Evolutionary conservation across 1,139 yeast species (phyloP).

Genomic region (Scheffersomyces quercinus): DNA sequence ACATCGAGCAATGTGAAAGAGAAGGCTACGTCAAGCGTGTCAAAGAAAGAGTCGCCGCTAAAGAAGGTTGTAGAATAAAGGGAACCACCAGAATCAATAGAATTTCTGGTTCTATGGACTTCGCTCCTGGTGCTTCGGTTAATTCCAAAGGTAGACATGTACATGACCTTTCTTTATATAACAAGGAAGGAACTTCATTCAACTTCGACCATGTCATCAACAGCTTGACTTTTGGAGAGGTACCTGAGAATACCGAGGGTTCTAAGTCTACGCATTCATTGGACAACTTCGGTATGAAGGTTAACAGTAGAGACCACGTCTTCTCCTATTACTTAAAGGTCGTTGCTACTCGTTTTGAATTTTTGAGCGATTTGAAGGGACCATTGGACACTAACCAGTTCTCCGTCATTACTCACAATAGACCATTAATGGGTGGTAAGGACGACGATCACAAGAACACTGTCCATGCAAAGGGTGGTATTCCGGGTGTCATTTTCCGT

Average conservation of each 20-base stretch:
- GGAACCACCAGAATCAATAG: constrained; percentile 82
- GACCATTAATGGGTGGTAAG: constrained; percentile 82
- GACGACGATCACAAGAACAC: constrained; percentile 92
- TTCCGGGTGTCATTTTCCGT: constrained; percentile 84
- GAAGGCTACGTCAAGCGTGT: constrained; percentile 78
- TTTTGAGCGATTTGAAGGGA: constrained; percentile 44
- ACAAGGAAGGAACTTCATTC: constrained; percentile 52
- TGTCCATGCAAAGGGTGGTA: constrained; percentile 80
- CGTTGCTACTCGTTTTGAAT: constrained; percentile 85
- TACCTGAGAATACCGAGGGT: constrained; percentile 25
- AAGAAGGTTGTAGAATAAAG: constrained; percentile 84
- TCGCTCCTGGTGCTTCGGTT: constrained; percentile 86
- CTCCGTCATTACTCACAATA: constrained; percentile 85
- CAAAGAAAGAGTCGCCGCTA: constrained; percentile 49
- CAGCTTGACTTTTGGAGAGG: constrained; percentile 82
- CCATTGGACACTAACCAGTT: constrained; percentile 85
- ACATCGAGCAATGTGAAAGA: constrained; percentile 84
- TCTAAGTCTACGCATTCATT: constrained; percentile 64
- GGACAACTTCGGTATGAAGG: constrained; percentile 49
- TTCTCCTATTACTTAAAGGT: constrained; percentile 83
- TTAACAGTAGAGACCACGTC: constrained; percentile 59
- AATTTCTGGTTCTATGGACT: constrained; percentile 88
- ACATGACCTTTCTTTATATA: constrained; percentile 81
- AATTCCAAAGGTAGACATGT: constrained; percentile 61
- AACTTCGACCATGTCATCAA: constrained; percentile 74